A percentile compares a stretch with the other conserved stretches of the same genome.
phyloP scores from a whole-genome alignment of 2,329 filamentous ascomycete genomes.

The Clonostachys rosea region DNA sequence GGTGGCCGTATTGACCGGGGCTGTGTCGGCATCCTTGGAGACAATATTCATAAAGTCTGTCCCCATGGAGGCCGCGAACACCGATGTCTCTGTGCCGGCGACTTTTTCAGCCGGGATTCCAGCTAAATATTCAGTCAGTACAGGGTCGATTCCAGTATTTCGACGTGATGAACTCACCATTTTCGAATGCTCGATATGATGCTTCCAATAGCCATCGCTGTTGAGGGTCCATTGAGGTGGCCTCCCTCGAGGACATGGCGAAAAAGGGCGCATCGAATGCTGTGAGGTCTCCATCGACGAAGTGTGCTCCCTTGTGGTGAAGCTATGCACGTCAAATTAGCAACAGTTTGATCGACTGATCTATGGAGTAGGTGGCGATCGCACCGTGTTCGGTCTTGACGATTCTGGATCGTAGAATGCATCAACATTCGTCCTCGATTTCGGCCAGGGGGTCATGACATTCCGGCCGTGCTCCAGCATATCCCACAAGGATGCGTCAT shows the following conservation, averaged over 20 bases:
- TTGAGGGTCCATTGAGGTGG: constrained; percentile 14
- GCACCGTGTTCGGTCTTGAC: constrained; percentile 2
- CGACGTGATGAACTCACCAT: constrained; percentile 1
- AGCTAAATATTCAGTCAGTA: neutral
- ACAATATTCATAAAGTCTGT: neutral
- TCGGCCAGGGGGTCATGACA: constrained; percentile 22
- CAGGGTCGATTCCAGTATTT: neutral
- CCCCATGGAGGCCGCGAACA: constrained; percentile 3
- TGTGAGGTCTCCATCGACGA: constrained; percentile 3
- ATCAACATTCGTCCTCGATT: constrained; percentile 16
- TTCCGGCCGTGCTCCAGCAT: constrained; percentile 19
- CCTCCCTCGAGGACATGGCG: constrained; percentile 10
- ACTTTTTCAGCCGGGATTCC: constrained; percentile 3
- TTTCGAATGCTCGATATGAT: constrained; percentile 5
- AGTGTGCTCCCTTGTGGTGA: constrained; percentile 1
- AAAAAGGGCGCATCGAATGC: constrained; percentile 11
- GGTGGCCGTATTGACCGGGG: constrained; percentile 14
- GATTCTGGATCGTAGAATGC: constrained; percentile 7
- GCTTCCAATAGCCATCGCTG: constrained; percentile 10
- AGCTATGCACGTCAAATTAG: constrained; percentile 9
- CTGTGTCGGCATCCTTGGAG: neutral
- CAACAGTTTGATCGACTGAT: no score
- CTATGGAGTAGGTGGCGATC: no score
- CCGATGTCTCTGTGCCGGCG: neutral
- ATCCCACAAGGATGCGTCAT: constrained; percentile 15